Conservation (phyloP, 1,284 basidiomycete genomes). For the Trichosporon coremiiforme region DNA sequence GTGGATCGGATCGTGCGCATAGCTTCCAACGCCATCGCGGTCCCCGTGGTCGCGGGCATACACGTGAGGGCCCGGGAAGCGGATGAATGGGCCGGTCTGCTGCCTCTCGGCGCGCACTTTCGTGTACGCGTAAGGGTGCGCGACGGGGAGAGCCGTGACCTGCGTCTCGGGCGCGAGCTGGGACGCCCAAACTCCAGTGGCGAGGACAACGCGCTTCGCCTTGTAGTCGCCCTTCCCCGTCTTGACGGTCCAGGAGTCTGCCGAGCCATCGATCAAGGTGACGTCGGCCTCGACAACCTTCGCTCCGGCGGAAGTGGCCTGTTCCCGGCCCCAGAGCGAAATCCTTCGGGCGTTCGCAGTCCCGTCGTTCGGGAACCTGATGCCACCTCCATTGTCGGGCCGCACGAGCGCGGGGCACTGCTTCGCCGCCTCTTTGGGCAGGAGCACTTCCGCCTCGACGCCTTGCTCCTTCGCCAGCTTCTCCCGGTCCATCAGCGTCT, state of each 20-base stretch:
- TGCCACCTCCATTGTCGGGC: slow-evolving; percentile 7
- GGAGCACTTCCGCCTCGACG: slow-evolving; percentile 25
- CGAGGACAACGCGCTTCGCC: slow-evolving; percentile 30
- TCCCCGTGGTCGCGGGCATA: slow-evolving; percentile 43
- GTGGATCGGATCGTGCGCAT: slow-evolving; percentile 35
- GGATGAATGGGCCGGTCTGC: slow-evolving; percentile 32
- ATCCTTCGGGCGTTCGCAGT: slow-evolving; percentile 32
- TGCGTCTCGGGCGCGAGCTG: slow-evolving; percentile 32
- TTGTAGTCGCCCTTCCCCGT: background rate
- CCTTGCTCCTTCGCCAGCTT: slow-evolving; percentile 23
- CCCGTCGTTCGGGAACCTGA: slow-evolving; percentile 34
- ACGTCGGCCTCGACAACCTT: slow-evolving; percentile 29
- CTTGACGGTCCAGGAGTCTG: background rate
- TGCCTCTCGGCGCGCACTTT: background rate
- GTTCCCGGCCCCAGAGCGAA: slow-evolving; percentile 27
- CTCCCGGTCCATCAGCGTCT: slow-evolving; percentile 17
- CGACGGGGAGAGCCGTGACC: slow-evolving; percentile 30
- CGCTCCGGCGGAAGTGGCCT: too few relatives aligned
- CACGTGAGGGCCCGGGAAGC: slow-evolving; percentile 36
- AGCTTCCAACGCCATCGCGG: slow-evolving; percentile 39
- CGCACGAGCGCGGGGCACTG: slow-evolving; percentile 32
- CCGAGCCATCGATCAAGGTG: slow-evolving; percentile 7
- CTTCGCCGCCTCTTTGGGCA: slow-evolving; percentile 20
- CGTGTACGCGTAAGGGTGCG: slow-evolving; percentile 39
- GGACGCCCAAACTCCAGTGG: slow-evolving; percentile 40